Evolutionary conservation across 2,329 filamentous ascomycete species (phyloP).

Genomic region (Furcasterigmium furcatum): DNA sequence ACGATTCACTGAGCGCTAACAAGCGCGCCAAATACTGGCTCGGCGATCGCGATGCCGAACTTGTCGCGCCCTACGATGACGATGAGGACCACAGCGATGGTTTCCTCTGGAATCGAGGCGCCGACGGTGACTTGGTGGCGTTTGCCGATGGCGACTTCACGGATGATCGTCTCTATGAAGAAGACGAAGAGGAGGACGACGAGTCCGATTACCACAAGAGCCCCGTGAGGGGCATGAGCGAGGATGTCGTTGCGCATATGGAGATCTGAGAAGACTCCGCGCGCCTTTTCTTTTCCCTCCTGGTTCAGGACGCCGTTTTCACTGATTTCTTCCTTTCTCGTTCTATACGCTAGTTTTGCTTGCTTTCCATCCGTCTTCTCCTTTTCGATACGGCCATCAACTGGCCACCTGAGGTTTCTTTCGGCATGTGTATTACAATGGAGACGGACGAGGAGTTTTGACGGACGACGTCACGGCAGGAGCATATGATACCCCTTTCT

Average conservation of each 20-base stretch:
- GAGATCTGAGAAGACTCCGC: slow-evolving; percentile 44
- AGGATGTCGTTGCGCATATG: slow-evolving; percentile 61
- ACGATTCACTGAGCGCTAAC: slow-evolving; percentile 46
- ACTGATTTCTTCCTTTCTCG: neutral
- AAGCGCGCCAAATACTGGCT: slow-evolving; percentile 91
- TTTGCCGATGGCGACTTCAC: slow-evolving; percentile 49
- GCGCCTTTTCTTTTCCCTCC: slow-evolving; percentile 8
- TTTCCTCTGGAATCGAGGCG: slow-evolving; percentile 55
- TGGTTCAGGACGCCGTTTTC: slow-evolving; percentile 3
- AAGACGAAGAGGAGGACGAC: slow-evolving; percentile 30
- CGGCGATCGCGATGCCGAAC: slow-evolving; percentile 58
- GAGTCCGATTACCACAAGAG: slow-evolving; percentile 13
- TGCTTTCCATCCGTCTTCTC: no score
- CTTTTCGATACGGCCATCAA: slow-evolving; percentile 2
- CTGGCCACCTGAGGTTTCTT: neutral
- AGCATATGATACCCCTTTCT: neutral
- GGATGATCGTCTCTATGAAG: slow-evolving; percentile 41
- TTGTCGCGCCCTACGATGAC: slow-evolving; percentile 42
- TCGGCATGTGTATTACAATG: neutral
- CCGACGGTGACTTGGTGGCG: slow-evolving; percentile 54
- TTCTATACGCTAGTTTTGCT: no score
- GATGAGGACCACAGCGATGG: slow-evolving; percentile 46
- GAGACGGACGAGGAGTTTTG: neutral
- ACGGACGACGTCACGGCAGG: neutral
- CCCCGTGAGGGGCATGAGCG: slow-evolving; percentile 54